Percentiles rank a stretch among this genome's conserved stretches.
These are phyloP conservation scores for Penicillium robsamsonii DNA, from an alignment of 495 filamentous ascomycete species.

Conservation along the genomic window DNA sequence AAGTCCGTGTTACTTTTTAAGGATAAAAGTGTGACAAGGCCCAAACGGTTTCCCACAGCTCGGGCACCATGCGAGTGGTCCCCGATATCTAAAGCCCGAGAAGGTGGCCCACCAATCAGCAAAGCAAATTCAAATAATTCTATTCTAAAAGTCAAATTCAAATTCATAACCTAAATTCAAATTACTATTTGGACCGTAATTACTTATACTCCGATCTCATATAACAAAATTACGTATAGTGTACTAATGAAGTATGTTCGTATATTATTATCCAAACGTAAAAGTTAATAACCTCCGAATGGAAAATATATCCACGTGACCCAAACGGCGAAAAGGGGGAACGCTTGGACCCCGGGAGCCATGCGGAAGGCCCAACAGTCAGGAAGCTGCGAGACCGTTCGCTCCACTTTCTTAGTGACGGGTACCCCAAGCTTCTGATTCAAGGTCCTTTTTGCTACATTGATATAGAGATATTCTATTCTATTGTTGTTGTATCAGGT, in stretches of 20 bases:
- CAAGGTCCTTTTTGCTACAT: background rate
- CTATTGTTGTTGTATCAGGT: background rate
- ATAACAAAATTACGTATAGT: no score
- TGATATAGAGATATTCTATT: background rate
- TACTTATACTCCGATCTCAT: no score
- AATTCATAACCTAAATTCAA: background rate
- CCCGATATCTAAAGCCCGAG: conserved; percentile 31
- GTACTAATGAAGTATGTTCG: no score
- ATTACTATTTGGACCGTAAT: no score
- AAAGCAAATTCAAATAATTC: background rate
- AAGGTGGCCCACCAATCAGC: conserved; percentile 17
- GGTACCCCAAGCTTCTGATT: background rate
- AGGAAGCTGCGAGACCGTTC: conserved; percentile 47
- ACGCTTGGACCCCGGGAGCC: conserved; percentile 30
- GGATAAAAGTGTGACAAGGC: conserved; percentile 2
- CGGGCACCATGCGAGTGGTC: conserved; percentile 31
- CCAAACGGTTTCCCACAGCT: conserved; percentile 29
- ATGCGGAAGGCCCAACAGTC: conserved; percentile 38
- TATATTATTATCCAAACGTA: no score
- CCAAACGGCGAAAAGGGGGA: conserved; percentile 7
- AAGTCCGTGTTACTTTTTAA: no score
- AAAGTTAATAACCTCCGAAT: background rate
- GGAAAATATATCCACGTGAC: conserved; percentile 1
- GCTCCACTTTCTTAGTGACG: conserved; percentile 29
- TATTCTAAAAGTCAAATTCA: background rate